Conservation (phyloP, 495 filamentous ascomycete genomes). For the Penicillium dipodomyicola region DNA sequence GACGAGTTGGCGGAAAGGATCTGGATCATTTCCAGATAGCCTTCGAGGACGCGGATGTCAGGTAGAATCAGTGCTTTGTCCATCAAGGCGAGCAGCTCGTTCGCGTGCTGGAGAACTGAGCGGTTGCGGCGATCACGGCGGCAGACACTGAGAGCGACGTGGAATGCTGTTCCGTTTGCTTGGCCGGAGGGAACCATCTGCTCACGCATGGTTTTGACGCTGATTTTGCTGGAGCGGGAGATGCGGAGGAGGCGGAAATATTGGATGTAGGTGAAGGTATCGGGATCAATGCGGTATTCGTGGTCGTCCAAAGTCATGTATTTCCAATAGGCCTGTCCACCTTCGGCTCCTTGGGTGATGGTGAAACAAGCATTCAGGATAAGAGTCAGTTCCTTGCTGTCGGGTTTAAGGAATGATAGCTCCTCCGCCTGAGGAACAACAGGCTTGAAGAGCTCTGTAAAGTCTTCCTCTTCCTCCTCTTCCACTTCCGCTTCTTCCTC, state of each 20-base stretch:
- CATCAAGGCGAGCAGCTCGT: constrained; percentile 59
- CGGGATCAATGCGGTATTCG: constrained; percentile 58
- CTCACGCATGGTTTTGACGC: constrained; percentile 53
- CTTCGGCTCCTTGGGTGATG: constrained; percentile 30
- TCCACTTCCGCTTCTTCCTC: constrained; percentile 16
- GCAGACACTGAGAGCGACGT: constrained; percentile 68
- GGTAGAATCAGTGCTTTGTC: constrained; percentile 31
- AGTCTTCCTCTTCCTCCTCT: constrained; percentile 30
- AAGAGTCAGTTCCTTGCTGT: constrained; percentile 68
- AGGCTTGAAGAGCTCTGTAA: constrained; percentile 39
- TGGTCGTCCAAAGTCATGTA: constrained; percentile 53
- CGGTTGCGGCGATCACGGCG: constrained; percentile 66
- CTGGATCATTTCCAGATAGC: constrained; percentile 31
- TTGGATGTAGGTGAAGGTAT: constrained; percentile 61
- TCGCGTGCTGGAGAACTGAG: constrained; percentile 56
- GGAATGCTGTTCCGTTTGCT: constrained; percentile 56
- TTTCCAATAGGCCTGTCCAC: constrained; percentile 68
- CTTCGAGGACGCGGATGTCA: constrained; percentile 32
- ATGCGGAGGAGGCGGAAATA: constrained; percentile 67
- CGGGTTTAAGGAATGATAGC: constrained; percentile 42
- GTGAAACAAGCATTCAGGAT: constrained; percentile 57
- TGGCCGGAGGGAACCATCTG: constrained; percentile 37
- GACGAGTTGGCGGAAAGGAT: constrained; percentile 29
- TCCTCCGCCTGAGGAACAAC: constrained; percentile 18
- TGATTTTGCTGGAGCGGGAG: constrained; percentile 55